Percentiles rank a stretch among this genome's conserved stretches.
Evolutionary conservation across 441 rosid genomes (phyloP).

Genomic region (Erysimum cheiri): DNA sequence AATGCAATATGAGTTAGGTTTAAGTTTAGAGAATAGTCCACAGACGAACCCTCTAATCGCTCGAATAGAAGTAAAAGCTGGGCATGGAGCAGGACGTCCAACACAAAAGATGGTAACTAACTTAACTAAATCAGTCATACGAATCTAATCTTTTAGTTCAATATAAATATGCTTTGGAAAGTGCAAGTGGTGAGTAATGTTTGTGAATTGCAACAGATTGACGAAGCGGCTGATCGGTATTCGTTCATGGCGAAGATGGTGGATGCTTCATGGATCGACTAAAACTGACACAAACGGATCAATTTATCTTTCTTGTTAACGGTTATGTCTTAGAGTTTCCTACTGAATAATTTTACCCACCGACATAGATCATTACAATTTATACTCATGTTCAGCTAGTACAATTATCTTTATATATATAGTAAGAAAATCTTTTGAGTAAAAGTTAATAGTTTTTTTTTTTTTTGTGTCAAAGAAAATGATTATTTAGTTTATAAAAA

Average conservation of each 20-base stretch:
- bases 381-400: slow-evolving; percentile 12
- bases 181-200: slow-evolving; percentile 1
- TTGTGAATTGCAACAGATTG: slow-evolving; percentile 58
- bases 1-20: slow-evolving; percentile 71
- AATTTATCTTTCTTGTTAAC: neutral
- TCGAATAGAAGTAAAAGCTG: slow-evolving; percentile 89
- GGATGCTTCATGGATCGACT: slow-evolving; percentile 75
- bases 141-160: too few species aligned
- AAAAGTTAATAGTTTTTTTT: too few species aligned
- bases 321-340: slow-evolving; percentile 5
- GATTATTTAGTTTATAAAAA: too few species aligned
- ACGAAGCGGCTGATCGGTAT: slow-evolving; percentile 84
- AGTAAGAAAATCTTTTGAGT: neutral
- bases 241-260: slow-evolving; percentile 89
- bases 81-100: slow-evolving; percentile 94
- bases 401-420: neutral
- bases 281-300: slow-evolving; percentile 25
- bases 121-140: neutral
- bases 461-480: neutral
- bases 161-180: neutral
- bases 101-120: slow-evolving; percentile 73
- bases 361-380: too few species aligned
- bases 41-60: slow-evolving; percentile 89
- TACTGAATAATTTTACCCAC: neutral
- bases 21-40: slow-evolving; percentile 78